Conservation (phyloP, 192 early-diverging fungal genomes). For the Globomyces pollinis-pini region DNA sequence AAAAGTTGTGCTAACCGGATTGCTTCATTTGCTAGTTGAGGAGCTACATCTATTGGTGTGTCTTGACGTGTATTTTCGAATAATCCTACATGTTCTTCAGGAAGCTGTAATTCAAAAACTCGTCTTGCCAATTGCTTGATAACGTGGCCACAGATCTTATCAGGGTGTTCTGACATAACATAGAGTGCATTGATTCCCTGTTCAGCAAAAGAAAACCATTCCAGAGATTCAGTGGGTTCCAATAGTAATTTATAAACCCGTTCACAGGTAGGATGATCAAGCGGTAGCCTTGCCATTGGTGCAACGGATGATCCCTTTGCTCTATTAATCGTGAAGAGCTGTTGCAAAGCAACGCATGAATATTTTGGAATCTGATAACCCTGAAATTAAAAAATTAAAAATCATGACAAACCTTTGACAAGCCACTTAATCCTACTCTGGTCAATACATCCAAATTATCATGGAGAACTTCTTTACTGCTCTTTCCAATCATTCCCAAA, state of each 20-base stretch:
- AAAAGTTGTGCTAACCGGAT: constrained; percentile 66
- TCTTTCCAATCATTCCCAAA: constrained; percentile 87
- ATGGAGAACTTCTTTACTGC: constrained; percentile 69
- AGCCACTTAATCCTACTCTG: constrained; percentile 75
- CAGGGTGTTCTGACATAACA: constrained; percentile 83
- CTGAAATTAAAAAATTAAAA: constrained; percentile 38
- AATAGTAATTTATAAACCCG: constrained; percentile 42
- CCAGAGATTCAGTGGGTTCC: constrained; percentile 6
- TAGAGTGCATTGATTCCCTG: constrained; percentile 94
- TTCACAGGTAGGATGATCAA: constrained; percentile 51
- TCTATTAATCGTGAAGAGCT: constrained; percentile 55
- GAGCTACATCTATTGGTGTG: constrained; percentile 55
- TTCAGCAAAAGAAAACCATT: constrained; percentile 78
- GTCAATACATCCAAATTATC: constrained; percentile 81
- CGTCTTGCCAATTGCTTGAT: constrained; percentile 58
- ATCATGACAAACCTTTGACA: constrained; percentile 53
- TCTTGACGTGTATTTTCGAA: constrained; percentile 17
- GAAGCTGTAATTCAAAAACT: constrained; percentile 43
- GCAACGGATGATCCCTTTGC: constrained; percentile 45
- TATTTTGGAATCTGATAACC: constrained; percentile 74
- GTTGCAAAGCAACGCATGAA: constrained; percentile 88
- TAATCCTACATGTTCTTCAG: constrained; percentile 3
- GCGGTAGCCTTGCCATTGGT: constrained; percentile 32
- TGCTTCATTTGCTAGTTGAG: too few species aligned
- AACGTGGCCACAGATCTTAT: constrained; percentile 67